A percentile compares a stretch with the other conserved stretches of the same genome.
These are phyloP conservation scores for Boletus tomentosulus DNA, from an alignment of 768 basidiomycete genomes.

Conservation along the genomic window DNA sequence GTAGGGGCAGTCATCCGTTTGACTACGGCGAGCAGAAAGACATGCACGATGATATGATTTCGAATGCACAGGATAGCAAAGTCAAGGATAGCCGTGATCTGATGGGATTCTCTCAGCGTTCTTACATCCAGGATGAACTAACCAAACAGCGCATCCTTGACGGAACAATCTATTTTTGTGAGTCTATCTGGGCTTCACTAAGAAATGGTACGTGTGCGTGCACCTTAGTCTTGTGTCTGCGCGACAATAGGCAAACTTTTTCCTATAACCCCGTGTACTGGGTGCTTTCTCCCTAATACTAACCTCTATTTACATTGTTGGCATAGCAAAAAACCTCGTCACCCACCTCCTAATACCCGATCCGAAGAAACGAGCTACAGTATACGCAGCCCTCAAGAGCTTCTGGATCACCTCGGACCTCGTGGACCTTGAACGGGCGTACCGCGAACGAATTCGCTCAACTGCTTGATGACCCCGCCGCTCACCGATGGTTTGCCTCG, in stretches of 20 bases:
- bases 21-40: slow-evolving; percentile 47
- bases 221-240: not conserved
- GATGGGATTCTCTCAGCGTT: slow-evolving; percentile 26
- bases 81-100: slow-evolving; percentile 35
- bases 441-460: slow-evolving; percentile 48
- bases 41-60: slow-evolving; percentile 5
- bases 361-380: slow-evolving; percentile 55
- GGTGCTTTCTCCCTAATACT: slow-evolving; percentile 1
- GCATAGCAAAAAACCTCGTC: slow-evolving; percentile 52
- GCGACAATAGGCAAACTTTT: slow-evolving; percentile 1
- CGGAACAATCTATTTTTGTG: slow-evolving; percentile 54
- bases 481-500: not conserved
- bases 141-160: slow-evolving; percentile 69
- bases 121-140: slow-evolving; percentile 48
- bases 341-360: slow-evolving; percentile 58
- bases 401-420: slow-evolving; percentile 66
- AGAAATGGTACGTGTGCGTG: slow-evolving; percentile 49
- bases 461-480: slow-evolving; percentile 7
- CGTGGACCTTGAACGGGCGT: slow-evolving; percentile 56
- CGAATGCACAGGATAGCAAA: slow-evolving; percentile 14
- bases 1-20: slow-evolving; percentile 74
- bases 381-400: slow-evolving; percentile 55
- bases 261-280: not conserved
- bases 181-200: slow-evolving; percentile 51
- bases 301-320: not conserved